Evolutionary conservation across 2,329 filamentous ascomycete species (phyloP).

Genomic region (Triangularia verruculosa): DNA sequence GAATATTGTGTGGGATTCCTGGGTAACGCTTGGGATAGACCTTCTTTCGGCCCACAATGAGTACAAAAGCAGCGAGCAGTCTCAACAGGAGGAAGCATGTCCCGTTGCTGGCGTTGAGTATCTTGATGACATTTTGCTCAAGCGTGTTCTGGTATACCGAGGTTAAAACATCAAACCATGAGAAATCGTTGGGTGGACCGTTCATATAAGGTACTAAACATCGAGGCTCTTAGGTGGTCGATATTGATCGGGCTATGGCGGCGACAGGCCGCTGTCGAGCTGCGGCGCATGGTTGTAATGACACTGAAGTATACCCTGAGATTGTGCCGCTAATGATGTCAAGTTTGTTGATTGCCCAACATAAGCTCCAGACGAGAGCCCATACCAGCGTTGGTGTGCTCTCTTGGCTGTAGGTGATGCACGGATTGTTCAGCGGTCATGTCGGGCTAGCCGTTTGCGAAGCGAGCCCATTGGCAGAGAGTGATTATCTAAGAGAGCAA

Average conservation of each 20-base stretch:
- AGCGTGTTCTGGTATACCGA: background rate
- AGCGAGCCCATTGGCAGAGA: too few relatives aligned
- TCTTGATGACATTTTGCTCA: background rate
- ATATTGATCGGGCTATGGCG: background rate
- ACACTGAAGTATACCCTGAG: too few relatives aligned
- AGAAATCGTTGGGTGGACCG: background rate
- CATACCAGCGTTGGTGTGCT: too few relatives aligned
- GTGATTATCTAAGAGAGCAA: background rate
- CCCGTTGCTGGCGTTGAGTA: background rate
- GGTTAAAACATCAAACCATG: background rate
- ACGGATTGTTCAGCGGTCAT: too few relatives aligned
- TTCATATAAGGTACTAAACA: background rate
- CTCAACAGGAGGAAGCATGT: background rate
- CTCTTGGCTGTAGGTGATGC: background rate
- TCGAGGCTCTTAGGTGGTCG: background rate
- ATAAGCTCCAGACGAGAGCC: too few relatives aligned
- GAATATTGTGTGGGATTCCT: constrained; percentile 20
- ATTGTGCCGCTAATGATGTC: background rate
- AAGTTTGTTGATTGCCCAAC: background rate
- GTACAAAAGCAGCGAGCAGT: background rate
- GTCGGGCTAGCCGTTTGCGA: too few relatives aligned
- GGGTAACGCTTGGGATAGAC: constrained; percentile 17
- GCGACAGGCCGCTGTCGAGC: background rate
- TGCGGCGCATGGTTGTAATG: background rate
- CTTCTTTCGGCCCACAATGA: constrained; percentile 5